Evolutionary conservation across 108 stramenopile species (phyloP).

Genomic region (Pseudonitzschia multistriata): DNA sequence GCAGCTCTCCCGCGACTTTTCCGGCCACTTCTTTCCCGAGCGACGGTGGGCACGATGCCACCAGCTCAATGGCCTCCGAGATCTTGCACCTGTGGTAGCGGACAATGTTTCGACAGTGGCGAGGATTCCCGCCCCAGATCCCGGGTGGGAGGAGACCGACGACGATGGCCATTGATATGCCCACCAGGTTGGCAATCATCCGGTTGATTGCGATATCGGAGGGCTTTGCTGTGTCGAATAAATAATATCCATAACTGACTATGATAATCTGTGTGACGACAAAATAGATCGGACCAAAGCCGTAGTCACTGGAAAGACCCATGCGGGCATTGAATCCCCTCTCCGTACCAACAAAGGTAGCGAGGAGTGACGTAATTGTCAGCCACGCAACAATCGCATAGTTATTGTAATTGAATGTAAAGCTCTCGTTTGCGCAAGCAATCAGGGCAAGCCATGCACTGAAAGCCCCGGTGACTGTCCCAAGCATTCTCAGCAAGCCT

Average conservation of each 20-base stretch:
- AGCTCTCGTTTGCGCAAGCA: neutral
- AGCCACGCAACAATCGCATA: conserved; percentile 28
- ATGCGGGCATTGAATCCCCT: conserved; percentile 15
- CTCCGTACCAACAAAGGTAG: conserved; percentile 4
- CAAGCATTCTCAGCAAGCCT: conserved; percentile 14
- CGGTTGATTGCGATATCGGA: conserved; percentile 9
- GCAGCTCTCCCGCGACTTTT: neutral
- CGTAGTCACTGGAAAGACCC: conserved; percentile 16
- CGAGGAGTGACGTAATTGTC: conserved; percentile 5
- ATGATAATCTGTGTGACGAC: conserved; percentile 18
- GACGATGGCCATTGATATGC: conserved; percentile 8
- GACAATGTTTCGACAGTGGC: conserved; percentile 7
- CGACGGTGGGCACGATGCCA: neutral
- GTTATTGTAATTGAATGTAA: neutral
- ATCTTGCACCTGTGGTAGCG: neutral
- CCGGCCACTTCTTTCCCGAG: too few relatives aligned
- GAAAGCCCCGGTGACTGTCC: conserved; percentile 21
- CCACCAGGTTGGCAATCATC: conserved; percentile 16
- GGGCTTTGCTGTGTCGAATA: neutral
- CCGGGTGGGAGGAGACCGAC: conserved; percentile 11
- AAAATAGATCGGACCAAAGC: conserved; percentile 23
- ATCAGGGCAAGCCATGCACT: conserved; percentile 22
- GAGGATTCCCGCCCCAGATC: conserved; percentile 17
- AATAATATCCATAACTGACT: conserved; percentile 1
- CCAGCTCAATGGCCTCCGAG: neutral